Base-by-base conservation (phyloP, 768 basidiomycete species). In the Auriscalpium vulgare region DNA sequence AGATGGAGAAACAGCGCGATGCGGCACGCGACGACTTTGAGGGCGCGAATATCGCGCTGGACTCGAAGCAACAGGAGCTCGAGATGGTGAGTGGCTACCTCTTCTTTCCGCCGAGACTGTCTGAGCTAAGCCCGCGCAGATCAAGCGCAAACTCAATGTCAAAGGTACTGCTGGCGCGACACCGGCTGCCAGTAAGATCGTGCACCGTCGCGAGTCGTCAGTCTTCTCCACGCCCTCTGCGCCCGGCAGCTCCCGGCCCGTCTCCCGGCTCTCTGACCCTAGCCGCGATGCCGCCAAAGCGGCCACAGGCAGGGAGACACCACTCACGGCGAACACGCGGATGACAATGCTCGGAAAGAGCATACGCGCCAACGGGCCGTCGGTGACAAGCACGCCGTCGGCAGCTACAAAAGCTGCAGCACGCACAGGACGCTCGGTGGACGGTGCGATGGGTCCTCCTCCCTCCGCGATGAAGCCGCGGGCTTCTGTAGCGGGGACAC, bases 31-130 rank as follows among this genome's bases (percentile, higher is more conserved):
- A 93, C 45, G 93, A 95, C 68, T 68, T 88, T 19, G 70, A 79
- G 49, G 87, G 89, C n/a, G 71, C 95, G 63, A 94, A 95, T 63
- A 92, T 95, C 37, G 94, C 93, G 0, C 71, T 97, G 53, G 91
- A 95, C 69, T 85, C 91, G 23, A 97, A 97, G 71, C 94, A 97
- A 65, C 92, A 95, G 68, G 94, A 95, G 68, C 73, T 97, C 40
- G 92, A 95, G 67, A 66, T 95, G 69, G 94, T 97, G 57, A 53
- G 82, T 76, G 3, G 17, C 45, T 34, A 17, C 35, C 51, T 60
- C 13, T 14, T 34, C 8, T n/a, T 8, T 34, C 10, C 14, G 37
- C 11, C 36, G 21, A 8, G 16, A 8, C 35, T 4, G 11, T 16
- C 9, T 8, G 10, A 17, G 21, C 36, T 55, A 14, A 56, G 23